Conservation (phyloP, 768 basidiomycete species). For the Panaeolus papilionaceus region DNA sequence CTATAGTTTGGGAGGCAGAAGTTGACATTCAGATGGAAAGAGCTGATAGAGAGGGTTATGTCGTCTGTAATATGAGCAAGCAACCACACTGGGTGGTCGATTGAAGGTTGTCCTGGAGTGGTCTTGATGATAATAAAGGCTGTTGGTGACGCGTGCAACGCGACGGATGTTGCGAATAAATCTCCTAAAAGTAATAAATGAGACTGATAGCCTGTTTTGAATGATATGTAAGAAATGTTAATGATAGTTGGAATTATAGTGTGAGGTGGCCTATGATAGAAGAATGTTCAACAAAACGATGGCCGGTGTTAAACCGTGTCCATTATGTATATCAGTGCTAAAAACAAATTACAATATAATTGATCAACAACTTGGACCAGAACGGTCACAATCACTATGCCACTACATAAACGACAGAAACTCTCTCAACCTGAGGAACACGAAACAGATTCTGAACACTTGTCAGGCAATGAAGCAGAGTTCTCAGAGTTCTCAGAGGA, state of each 20-base stretch:
- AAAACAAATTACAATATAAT: constrained; percentile 2
- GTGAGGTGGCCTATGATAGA: constrained; percentile 9
- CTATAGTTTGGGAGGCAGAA: constrained; percentile 41
- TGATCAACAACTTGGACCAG: constrained; percentile 11
- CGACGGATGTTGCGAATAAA: constrained; percentile 15
- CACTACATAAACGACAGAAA: constrained; percentile 60
- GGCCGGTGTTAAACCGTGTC: constrained; percentile 2
- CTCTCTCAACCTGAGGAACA: constrained; percentile 40
- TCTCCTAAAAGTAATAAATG: constrained; percentile 10
- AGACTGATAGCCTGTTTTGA: constrained; percentile 5
- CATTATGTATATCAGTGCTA: neutral
- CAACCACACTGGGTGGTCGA: constrained; percentile 15
- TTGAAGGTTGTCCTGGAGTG: constrained; percentile 4
- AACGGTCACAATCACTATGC: constrained; percentile 51
- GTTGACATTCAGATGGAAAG: constrained; percentile 27
- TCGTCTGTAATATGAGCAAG: neutral
- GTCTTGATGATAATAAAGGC: constrained; percentile 2
- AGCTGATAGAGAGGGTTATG: constrained; percentile 15
- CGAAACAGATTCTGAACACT: constrained; percentile 31
- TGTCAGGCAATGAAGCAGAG: constrained; percentile 24
- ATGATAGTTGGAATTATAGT: constrained; percentile 9
- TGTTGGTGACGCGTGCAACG: constrained; percentile 20
- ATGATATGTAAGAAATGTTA: neutral
- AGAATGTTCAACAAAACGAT: neutral
- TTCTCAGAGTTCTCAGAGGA: constrained; percentile 16